phyloP scores from a whole-genome alignment of 441 rosid genomes.

The Arabidopsis lyrata region DNA sequence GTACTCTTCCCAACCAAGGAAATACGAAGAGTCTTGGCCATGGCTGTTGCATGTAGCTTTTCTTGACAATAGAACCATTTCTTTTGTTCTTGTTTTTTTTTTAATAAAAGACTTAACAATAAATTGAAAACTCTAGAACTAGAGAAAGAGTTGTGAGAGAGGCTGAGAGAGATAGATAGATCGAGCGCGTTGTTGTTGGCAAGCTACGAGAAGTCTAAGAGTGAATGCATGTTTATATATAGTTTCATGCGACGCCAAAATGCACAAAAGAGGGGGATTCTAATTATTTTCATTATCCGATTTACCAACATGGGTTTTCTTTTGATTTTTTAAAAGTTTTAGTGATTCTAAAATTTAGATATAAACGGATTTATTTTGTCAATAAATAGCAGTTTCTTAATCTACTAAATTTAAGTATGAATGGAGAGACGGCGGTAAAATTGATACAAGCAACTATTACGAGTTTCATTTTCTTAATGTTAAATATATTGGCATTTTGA shows the following conservation, averaged over 20 bases:
- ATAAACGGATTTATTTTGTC: not conserved
- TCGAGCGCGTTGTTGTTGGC: slow-evolving; percentile 9
- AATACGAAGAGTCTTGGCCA: slow-evolving; percentile 90
- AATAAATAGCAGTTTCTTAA: not conserved
- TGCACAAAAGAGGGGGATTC: not conserved
- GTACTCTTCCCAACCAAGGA: slow-evolving; percentile 87
- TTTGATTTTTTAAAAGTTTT: not conserved
- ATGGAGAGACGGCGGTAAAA: not conserved
- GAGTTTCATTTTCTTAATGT: not conserved
- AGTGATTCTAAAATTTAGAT: not conserved
- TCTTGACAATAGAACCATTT: slow-evolving; percentile 62
- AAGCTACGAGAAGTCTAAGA: slow-evolving; percentile 23
- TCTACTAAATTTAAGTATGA: not conserved
- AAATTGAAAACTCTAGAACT: slow-evolving; percentile 13
- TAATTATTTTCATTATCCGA: not conserved
- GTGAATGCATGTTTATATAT: slow-evolving; percentile 23
- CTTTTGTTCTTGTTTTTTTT: slow-evolving; percentile 28
- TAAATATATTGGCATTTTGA: not conserved
- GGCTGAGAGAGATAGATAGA: slow-evolving; percentile 13
- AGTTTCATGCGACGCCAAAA: slow-evolving; percentile 21
- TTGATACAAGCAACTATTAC: not conserved
- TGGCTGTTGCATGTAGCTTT: slow-evolving; percentile 79
- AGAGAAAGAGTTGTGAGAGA: slow-evolving; percentile 16
- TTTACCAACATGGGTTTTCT: not conserved
- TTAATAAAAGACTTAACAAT: not conserved